phyloP scores from a whole-genome alignment of 2,329 filamentous ascomycete species.

The Cryphonectria japonica region DNA sequence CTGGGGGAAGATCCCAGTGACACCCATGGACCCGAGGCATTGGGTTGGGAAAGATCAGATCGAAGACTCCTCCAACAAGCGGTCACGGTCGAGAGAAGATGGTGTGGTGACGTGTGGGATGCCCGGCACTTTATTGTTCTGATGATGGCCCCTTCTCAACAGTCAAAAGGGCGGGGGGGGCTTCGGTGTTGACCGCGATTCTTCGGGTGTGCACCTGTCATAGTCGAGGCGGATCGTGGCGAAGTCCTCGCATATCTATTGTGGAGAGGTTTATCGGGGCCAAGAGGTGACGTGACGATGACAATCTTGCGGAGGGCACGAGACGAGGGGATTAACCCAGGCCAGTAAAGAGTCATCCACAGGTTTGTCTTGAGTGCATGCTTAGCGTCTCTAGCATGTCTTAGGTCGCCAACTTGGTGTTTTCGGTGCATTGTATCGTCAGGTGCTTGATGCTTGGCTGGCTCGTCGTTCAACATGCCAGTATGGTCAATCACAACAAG shows the following conservation, averaged over 20 bases:
- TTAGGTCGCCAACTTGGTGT: background rate
- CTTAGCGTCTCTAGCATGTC: background rate
- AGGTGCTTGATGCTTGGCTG: background rate
- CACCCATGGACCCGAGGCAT: background rate
- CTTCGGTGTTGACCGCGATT: background rate
- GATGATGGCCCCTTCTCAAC: background rate
- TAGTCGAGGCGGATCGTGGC: background rate
- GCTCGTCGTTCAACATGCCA: background rate
- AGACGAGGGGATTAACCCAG: background rate
- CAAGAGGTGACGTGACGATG: background rate
- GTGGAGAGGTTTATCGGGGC: background rate
- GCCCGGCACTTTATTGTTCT: background rate
- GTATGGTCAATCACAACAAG: background rate
- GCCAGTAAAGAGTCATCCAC: background rate
- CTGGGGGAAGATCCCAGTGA: background rate
- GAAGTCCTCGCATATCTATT: background rate
- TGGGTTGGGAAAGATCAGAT: slow-evolving; percentile 2
- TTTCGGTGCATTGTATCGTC: background rate
- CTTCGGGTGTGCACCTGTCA: background rate
- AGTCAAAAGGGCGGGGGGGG: too few relatives aligned
- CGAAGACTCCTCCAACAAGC: background rate
- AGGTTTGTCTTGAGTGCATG: background rate
- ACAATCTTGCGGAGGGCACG: background rate
- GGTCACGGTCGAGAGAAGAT: background rate
- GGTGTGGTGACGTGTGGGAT: slow-evolving; percentile 8